Evolutionary conservation across 78 protist species (phyloP).

Genomic region (Creolimax fragrantissima): DNA sequence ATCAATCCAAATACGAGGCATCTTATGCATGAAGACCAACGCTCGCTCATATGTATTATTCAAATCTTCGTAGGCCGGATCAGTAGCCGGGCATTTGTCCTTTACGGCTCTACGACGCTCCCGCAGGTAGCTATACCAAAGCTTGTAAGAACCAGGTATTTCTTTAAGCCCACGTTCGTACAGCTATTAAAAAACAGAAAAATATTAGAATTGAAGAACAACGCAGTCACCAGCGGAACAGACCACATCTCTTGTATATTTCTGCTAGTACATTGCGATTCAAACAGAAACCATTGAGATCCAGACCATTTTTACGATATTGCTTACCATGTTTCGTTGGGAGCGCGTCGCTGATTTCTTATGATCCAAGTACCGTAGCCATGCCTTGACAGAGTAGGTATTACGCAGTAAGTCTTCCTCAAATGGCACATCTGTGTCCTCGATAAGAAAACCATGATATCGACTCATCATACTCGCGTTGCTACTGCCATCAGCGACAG

Average conservation of each 20-base stretch:
- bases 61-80: constrained; percentile 52
- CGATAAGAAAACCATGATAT: neutral
- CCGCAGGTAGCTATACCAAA: constrained; percentile 78
- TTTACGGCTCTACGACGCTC: constrained; percentile 26
- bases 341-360: constrained; percentile 24
- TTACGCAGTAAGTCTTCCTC: constrained; percentile 56
- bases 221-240: too few relatives aligned
- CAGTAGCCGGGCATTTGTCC: constrained; percentile 23
- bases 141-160: constrained; percentile 57
- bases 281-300: too few relatives aligned
- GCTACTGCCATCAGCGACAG: too few relatives aligned
- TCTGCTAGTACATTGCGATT: too few relatives aligned
- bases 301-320: too few relatives aligned
- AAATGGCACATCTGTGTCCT: neutral
- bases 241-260: too few relatives aligned
- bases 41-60: constrained; percentile 73
- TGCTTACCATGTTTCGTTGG: constrained; percentile 18
- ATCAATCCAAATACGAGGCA: constrained; percentile 98
- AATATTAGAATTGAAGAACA: too few relatives aligned
- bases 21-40: constrained; percentile 86
- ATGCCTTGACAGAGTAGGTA: constrained; percentile 39
- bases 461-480: neutral
- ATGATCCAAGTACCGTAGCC: constrained; percentile 64
- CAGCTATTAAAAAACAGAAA: constrained; percentile 23
- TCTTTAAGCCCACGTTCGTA: constrained; percentile 80